Evolutionary conservation across 2,329 filamentous ascomycete genomes (phyloP), one percentile per base, ranked within the genome.

Genomic region (Aureobasidium subglaciale): DNA sequence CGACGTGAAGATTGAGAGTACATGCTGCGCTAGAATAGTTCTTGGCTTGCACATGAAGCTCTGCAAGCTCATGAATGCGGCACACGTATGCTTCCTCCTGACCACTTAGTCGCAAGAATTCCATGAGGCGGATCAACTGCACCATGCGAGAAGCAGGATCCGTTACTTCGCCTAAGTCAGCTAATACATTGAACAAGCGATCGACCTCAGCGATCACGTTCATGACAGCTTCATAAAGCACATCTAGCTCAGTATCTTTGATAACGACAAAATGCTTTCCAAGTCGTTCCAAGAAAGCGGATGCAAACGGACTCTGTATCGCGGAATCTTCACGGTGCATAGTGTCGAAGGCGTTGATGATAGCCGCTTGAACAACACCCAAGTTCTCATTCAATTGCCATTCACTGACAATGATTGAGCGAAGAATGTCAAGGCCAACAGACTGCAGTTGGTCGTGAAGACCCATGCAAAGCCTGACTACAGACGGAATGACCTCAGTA

Each of bases 341-440:
- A 22, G 81, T 78, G 67, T 99, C 93, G 54, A 99, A 74, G 61
- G 88, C 95, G 65, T 96, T 92, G 63, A 99, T 96, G 76, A 97
- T 91, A 70, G 96, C 93, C 2, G 90, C 93, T 70, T 97, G 91
- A 50, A 99, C 88, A 45, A 93, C 84, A 2, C 87, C 87, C 45
- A 99, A 74, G 67, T 97, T 92, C 67, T 96, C 88, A 67, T 90
- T 96, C 60, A 99, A 73, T 15, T 90, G 91, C 93, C 93, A 99
- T 71, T 99, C 93, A 72, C 91, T 95, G 62, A 97, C 85, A 64
- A 99, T 95, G 93, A 99, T 99, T 2, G 90, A 95, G 69, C 96
- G 90, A 59, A 99, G 73, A 18, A 99, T 88, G 68, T 96, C 88
- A 27, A 96, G 90, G 0, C 92, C 93, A 70, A 95, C 93, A 60